Conservation (phyloP, 1,284 basidiomycete genomes). For the Taiwanofungus camphoratus region DNA sequence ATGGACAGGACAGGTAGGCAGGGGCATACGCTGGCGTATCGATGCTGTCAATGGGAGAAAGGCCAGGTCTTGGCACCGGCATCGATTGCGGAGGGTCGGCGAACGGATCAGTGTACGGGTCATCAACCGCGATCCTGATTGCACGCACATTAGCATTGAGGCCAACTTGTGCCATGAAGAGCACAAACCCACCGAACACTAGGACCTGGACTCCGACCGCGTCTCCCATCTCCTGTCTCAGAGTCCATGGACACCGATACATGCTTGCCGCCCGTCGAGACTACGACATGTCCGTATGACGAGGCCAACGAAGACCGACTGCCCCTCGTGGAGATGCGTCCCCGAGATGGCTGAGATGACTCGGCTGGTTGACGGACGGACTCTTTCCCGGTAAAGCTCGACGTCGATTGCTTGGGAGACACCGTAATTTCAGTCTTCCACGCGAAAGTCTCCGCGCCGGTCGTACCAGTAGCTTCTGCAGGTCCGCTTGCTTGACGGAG, state of each 20-base stretch:
- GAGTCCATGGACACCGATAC: slow-evolving; percentile 17
- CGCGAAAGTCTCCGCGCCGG: slow-evolving; percentile 15
- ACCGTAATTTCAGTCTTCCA: slow-evolving; percentile 18
- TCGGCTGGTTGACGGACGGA: slow-evolving; percentile 6
- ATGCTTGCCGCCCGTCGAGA: slow-evolving; percentile 12
- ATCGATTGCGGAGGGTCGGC: slow-evolving; percentile 19
- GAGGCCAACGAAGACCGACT: slow-evolving; percentile 27
- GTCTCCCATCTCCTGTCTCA: slow-evolving; percentile 14
- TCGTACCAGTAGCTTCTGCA: slow-evolving; percentile 1
- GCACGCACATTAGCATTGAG: not conserved
- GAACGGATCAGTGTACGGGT: slow-evolving; percentile 38
- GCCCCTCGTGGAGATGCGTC: slow-evolving; percentile 19
- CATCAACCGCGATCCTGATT: slow-evolving; percentile 28
- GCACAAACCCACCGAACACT: slow-evolving; percentile 28
- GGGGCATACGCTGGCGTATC: slow-evolving; percentile 19
- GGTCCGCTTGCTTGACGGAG: slow-evolving; percentile 1
- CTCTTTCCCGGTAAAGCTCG: slow-evolving; percentile 8
- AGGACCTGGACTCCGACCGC: slow-evolving; percentile 23
- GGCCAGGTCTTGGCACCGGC: slow-evolving; percentile 7
- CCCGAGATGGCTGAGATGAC: slow-evolving; percentile 5
- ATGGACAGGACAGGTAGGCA: not conserved
- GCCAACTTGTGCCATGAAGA: slow-evolving; percentile 5
- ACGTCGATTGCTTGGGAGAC: slow-evolving; percentile 11
- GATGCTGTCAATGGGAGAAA: slow-evolving; percentile 23
- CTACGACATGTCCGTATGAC: slow-evolving; percentile 25